Evolutionary conservation across 805 yeast genomes (phyloP), one percentile per base, ranked within the genome.

Genomic region (Suhomyces pyralidae): DNA sequence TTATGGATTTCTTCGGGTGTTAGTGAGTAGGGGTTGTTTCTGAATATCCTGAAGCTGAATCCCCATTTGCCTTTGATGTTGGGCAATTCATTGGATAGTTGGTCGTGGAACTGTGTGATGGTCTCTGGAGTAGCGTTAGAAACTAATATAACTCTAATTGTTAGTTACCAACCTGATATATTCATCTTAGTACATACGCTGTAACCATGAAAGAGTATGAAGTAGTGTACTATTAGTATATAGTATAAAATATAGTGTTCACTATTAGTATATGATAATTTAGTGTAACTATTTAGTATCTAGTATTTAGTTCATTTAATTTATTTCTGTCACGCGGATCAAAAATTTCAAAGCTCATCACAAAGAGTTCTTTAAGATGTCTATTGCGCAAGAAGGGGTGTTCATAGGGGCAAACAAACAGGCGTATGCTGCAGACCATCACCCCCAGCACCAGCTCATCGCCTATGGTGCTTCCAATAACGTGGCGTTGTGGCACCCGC

Each of bases 401-500:
- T 86, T 87, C 63, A 74, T 81, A 17, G 96, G 96, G 14, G 90
- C 90, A 34, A 88, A 88, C 64, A 80, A 79, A 54, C 90, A 85
- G 59, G 71, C 83, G 5, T 81, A 79, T 54, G 82, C 80, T 5
- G 78, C 84, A 22, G 91, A 83, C 60, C 79, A 78, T 57, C 73
- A 77, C 53, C 50, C 62, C 0, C 50, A 51, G 1, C 58, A 60
- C 9, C 61, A 71, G 20, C 51, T 79, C 4, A 76, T 87, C 6
- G 96, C 94, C 0, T 89, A 77, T 65, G 96, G 92, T 7, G 90
- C 94, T 0, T 81, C 82, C 1, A 77, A 73, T 43, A 78, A 81
- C 15, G 72, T 88, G 48, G 90, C 93, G 0, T 65, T 89, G 38
- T 87, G 90, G 85, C 70, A 80, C n/a, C 88, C 92, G 1, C 63